Evolutionary conservation across 2,329 filamentous ascomycete species (phyloP), one percentile per base, ranked within the genome.

Genomic region (Neobulgaria alba): DNA sequence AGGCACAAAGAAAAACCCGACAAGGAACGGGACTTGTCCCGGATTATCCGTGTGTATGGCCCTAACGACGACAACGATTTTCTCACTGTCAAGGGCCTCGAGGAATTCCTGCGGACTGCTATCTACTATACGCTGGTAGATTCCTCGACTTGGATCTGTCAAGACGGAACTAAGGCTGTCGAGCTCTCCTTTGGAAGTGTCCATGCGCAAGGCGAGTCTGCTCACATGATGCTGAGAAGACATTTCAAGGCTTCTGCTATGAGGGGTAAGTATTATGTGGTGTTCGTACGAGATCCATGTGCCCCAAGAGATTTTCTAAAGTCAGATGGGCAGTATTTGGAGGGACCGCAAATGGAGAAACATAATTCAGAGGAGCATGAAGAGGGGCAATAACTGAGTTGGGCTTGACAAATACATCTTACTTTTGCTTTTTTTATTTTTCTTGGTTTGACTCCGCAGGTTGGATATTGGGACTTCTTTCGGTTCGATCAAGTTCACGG

Each of bases 31-130:
- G n/a, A 32, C 10, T 17, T 31, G 7, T 39, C 36, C 5, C 36
- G 36, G 16, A 29, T 39, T n/a, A 18, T 39, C n/a, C 29, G 9
- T 3, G 18, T 39, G 5, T 39, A 20, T 32, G 36, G 36, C 14
- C 26, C 26, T 4, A 29, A 29, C 10, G 17, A 12, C 4, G 31
- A 17, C 10, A 12, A 3, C 4, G 17, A 12, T 16, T 10, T 15
- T 3, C 17, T 33, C 17, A 15, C 17, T 14, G 17, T 14, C 31
- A 17, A 16, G 31, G 31, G 31, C 4, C 16, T 33, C 3, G 16
- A 33, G 17, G 17, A 17, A 16, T 33, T 33, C 31, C 17, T 33
- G 14, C 10, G 12, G 17, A 17, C 4, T 10, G 16, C 10, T 4
- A 15, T 33, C 31, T 33, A 15, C 14, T 33, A 16, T 16, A 33